phyloP scores from a whole-genome alignment of 2,329 filamentous ascomycete species.

The Cladorrhinum sp. region DNA sequence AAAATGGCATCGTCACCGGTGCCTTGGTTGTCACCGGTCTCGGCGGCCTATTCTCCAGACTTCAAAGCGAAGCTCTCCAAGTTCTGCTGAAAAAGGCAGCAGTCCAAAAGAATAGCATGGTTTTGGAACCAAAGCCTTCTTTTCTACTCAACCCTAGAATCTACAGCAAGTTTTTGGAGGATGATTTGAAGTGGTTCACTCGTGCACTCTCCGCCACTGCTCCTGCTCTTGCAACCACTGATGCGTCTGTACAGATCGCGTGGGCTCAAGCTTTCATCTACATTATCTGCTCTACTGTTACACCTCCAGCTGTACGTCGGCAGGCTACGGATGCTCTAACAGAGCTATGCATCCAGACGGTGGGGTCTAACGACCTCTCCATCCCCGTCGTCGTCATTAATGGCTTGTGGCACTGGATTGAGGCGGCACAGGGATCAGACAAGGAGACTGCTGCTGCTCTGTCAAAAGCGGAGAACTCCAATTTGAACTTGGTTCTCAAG shows the following conservation, averaged over 20 bases:
- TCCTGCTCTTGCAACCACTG: slow-evolving; percentile 49
- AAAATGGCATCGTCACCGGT: slow-evolving; percentile 77
- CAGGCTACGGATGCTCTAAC: slow-evolving; percentile 62
- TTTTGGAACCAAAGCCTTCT: slow-evolving; percentile 75
- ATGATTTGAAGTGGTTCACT: slow-evolving; percentile 76
- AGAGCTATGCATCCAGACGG: slow-evolving; percentile 53
- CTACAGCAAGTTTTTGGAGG: slow-evolving; percentile 72
- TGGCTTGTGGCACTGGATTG: slow-evolving; percentile 79
- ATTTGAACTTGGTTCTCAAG: slow-evolving; percentile 60
- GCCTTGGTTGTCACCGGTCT: slow-evolving; percentile 73
- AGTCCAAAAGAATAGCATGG: slow-evolving; percentile 63
- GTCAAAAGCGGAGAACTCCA: slow-evolving; percentile 61
- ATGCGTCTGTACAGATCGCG: slow-evolving; percentile 53
- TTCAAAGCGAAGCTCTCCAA: slow-evolving; percentile 49
- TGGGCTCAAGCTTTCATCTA: slow-evolving; percentile 90
- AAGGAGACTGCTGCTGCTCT: slow-evolving; percentile 71
- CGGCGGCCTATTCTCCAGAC: slow-evolving; percentile 49
- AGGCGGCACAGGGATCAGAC: slow-evolving; percentile 63
- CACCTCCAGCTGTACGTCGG: slow-evolving; percentile 62
- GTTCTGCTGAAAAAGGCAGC: slow-evolving; percentile 59
- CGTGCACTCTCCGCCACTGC: slow-evolving; percentile 65
- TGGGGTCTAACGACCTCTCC: slow-evolving; percentile 34
- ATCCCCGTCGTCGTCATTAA: slow-evolving; percentile 60
- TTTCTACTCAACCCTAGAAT: slow-evolving; percentile 82
- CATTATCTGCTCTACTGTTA: slow-evolving; percentile 60